Evolutionary conservation across 441 rosid genomes (phyloP).

Genomic region (Jatropha podagrica): DNA sequence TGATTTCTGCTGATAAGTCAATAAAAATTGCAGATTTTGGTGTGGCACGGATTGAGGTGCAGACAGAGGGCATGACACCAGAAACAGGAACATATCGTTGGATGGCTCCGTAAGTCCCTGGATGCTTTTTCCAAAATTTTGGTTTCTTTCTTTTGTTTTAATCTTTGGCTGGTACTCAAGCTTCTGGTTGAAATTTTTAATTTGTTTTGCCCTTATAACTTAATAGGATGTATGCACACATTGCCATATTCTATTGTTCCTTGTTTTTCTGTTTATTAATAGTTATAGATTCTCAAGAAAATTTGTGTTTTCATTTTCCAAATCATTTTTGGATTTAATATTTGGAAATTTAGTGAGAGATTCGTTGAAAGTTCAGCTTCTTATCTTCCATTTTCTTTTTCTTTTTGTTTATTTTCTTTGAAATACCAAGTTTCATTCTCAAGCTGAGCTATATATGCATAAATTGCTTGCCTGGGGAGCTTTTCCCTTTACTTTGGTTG

Average conservation of each 20-base stretch:
- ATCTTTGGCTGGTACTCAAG: not conserved
- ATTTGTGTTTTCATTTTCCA: not conserved
- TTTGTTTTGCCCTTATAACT: not conserved
- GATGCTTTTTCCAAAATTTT: slow-evolving; percentile 6
- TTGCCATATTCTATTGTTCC: not conserved
- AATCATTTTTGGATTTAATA: not conserved
- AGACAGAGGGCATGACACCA: slow-evolving; percentile 99
- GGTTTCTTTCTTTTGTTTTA: slow-evolving; percentile 1
- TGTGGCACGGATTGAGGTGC: slow-evolving; percentile 95
- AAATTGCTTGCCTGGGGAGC: too few relatives aligned
- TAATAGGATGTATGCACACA: not conserved
- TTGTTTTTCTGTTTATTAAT: not conserved
- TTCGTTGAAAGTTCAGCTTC: not conserved
- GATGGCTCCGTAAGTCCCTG: slow-evolving; percentile 97
- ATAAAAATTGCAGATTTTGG: slow-evolving; percentile 98
- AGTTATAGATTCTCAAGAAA: not conserved
- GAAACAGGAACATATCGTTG: slow-evolving; percentile 98
- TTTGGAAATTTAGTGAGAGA: not conserved
- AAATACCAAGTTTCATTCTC: not conserved
- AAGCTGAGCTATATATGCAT: too few relatives aligned
- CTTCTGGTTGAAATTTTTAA: not conserved
- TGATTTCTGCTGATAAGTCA: slow-evolving; percentile 84
- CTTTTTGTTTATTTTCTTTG: not conserved
- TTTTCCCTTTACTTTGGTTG: too few relatives aligned
- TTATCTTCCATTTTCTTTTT: not conserved